Base-by-base conservation (phyloP, 495 filamentous ascomycete species). In the Neurospora sp. region DNA sequence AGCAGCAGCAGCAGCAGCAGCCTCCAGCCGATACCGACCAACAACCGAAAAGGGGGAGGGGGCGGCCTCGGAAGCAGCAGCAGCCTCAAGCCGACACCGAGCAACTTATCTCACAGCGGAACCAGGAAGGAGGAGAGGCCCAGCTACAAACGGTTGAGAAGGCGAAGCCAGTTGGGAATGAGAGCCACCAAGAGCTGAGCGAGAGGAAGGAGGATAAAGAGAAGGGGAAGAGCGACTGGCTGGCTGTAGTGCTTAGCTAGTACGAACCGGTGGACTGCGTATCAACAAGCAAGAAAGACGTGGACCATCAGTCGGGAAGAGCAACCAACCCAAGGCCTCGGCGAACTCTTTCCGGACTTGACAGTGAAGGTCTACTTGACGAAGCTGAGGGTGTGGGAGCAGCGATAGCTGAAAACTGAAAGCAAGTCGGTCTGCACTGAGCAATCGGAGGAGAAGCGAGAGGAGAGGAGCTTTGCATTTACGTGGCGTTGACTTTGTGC, bases 401-500 rank as follows among this genome's bases (percentile, higher is more conserved):
- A 18, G 14, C 54, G 54, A 7, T 66, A 31, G 27, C 4, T 35
- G 54, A 66, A 66, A 66, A 6, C 23, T 3, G 23, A 27, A 23
- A 59, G 20, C 48, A 66, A 37, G 54, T 27, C 8, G n/a, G 44
- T 31, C 35, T 35, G 27, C 31, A 37, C 54, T 66, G 54, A 5
- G 54, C 54, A 66, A 8, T 16, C 2, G 54, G 27, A 35, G 54
- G 18, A 3, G 6, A 16, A 41, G 40, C 40, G 40, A 41, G 16
- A 41, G 41, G 14, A 18, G 0, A 35, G 27, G 23, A 66, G 54
- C 27, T 66, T 54, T 79, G 78, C 76, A 79, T 79, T 75, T 74
- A 23, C 35, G 74, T 54, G 76, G 78, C 76, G 78, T 79, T 79
- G 27, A 62, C 2, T 71, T 72, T 70, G 42, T 69, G 69, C 38